phyloP scores from a whole-genome alignment of 495 filamentous ascomycete species.

The Aspergillus ellipticus region DNA sequence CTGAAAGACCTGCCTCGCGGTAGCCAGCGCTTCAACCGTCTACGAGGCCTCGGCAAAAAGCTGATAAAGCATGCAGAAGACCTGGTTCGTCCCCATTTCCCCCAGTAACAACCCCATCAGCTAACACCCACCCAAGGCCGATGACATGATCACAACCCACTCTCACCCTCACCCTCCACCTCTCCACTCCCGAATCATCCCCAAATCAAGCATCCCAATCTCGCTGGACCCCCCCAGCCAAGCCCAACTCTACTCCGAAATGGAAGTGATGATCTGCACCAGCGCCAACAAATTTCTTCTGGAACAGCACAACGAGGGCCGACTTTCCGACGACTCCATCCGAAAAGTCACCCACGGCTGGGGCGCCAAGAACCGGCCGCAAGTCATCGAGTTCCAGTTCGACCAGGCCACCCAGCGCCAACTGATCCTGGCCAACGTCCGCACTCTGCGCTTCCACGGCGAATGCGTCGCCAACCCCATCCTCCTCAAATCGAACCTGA shows the following conservation, averaged over 20 bases:
- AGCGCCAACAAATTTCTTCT: constrained; percentile 50
- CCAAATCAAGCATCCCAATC: constrained; percentile 31
- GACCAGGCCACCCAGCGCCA: constrained; percentile 54
- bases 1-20: constrained; percentile 23
- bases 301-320: constrained; percentile 42
- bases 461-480: constrained; percentile 34
- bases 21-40: constrained; percentile 29
- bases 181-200: constrained; percentile 14
- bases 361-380: constrained; percentile 48
- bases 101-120: neutral
- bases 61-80: constrained; percentile 45
- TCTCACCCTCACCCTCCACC: constrained; percentile 8
- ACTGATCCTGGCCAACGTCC: constrained; percentile 48
- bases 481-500: constrained; percentile 44
- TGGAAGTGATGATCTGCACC: constrained; percentile 53
- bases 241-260: constrained; percentile 49
- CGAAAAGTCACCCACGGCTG: constrained; percentile 42
- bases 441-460: constrained; percentile 47
- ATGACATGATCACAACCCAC: constrained; percentile 19
- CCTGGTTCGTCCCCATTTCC: constrained; percentile 31
- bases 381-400: constrained; percentile 54
- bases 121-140: constrained; percentile 17
- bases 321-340: constrained; percentile 45
- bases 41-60: constrained; percentile 42
- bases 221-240: constrained; percentile 45